These are phyloP conservation scores for Fusarium globosum DNA, from an alignment of 2,329 filamentous ascomycete species.

Conservation along the genomic window DNA sequence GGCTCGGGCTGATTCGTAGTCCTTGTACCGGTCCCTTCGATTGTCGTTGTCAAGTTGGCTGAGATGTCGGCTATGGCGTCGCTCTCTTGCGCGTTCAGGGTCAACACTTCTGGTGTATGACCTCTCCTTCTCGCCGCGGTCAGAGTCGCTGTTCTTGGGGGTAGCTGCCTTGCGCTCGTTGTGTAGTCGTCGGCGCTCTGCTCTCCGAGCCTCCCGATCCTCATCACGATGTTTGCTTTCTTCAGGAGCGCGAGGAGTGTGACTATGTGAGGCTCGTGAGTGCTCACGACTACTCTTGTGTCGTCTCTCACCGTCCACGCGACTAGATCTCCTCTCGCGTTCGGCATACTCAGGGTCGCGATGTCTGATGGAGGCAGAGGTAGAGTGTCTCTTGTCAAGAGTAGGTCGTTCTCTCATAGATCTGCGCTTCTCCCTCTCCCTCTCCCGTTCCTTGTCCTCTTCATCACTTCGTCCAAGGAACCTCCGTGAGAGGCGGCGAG, in stretches of 20 bases:
- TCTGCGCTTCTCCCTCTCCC: conserved; percentile 3
- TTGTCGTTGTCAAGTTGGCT: conserved; percentile 17
- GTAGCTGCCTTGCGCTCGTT: conserved; percentile 7
- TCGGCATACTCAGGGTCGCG: not conserved
- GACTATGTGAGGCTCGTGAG: conserved; percentile 2
- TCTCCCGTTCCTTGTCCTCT: conserved; percentile 1
- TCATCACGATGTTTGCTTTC: not conserved
- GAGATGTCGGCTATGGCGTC: conserved; percentile 12
- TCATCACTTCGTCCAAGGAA: conserved; percentile 6
- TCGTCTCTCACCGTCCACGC: not conserved
- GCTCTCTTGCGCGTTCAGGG: conserved; percentile 6
- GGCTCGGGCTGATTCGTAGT: not conserved
- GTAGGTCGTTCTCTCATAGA: conserved; percentile 12
- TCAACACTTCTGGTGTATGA: conserved; percentile 3
- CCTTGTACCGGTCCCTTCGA: not conserved
- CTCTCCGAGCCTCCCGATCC: conserved; percentile 19
- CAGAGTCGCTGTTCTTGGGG: conserved; percentile 2
- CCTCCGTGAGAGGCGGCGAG: conserved; percentile 18
- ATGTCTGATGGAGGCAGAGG: conserved; percentile 15
- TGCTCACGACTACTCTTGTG: conserved; percentile 15
- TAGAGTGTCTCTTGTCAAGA: conserved; percentile 21
- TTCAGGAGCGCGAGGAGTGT: not conserved
- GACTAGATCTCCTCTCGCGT: not conserved
- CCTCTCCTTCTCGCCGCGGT: conserved; percentile 5
- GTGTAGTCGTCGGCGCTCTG: conserved; percentile 19